Evolutionary conservation across 805 yeast species (phyloP).

Genomic region (Candida anglica): DNA sequence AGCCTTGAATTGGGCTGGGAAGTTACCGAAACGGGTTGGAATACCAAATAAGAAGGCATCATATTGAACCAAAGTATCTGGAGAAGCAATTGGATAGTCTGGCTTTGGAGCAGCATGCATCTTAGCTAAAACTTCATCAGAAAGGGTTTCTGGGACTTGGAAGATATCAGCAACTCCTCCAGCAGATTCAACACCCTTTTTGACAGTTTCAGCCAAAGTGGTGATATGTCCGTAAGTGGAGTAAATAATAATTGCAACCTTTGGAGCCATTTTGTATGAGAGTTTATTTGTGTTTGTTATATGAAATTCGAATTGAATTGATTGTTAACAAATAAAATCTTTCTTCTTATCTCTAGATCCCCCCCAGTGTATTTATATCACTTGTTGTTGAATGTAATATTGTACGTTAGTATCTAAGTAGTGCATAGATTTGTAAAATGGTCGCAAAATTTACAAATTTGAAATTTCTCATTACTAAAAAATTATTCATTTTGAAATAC

Average conservation of each 20-base stretch:
- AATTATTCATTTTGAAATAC: too few relatives aligned
- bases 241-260: slow-evolving; percentile 48
- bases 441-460: too few relatives aligned
- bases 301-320: too few relatives aligned
- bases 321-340: too few relatives aligned
- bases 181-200: slow-evolving; percentile 64
- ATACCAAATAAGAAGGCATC: slow-evolving; percentile 84
- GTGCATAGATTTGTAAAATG: too few relatives aligned
- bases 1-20: slow-evolving; percentile 74
- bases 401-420: too few relatives aligned
- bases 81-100: slow-evolving; percentile 58
- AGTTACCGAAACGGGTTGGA: slow-evolving; percentile 81
- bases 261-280: slow-evolving; percentile 25
- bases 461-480: too few relatives aligned
- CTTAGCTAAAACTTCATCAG: slow-evolving; percentile 49
- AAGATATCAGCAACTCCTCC: slow-evolving; percentile 67
- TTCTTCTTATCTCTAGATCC: too few relatives aligned
- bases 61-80: slow-evolving; percentile 54
- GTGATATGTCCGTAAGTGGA: slow-evolving; percentile 77
- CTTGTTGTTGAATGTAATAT: too few relatives aligned
- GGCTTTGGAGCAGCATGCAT: slow-evolving; percentile 59
- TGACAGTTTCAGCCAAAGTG: slow-evolving; percentile 60
- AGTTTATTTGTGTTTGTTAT: too few relatives aligned
- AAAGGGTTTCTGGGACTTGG: slow-evolving; percentile 74
- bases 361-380: too few relatives aligned